Base-by-base conservation (phyloP, 2,329 filamentous ascomycete genomes). In the Ascochyta koolunga region DNA sequence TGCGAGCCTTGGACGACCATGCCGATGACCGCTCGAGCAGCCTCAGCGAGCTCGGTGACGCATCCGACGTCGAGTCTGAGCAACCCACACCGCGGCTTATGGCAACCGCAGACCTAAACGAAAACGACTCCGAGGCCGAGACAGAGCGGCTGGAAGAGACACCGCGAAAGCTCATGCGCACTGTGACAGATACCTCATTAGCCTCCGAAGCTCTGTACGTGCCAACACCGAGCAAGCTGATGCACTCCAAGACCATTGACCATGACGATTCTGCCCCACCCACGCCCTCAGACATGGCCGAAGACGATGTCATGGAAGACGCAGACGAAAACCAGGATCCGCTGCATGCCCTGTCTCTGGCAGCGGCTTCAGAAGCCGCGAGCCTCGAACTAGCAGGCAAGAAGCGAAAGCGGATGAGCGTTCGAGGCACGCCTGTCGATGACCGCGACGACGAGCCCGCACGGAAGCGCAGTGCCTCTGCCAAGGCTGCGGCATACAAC, bases 141-240 rank as follows among this genome's bases (percentile, higher is more conserved):
- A 98, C 93, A 1, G 93, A 97, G 77, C 88, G 95, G 54, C 83
- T 99, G 56, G 95, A 95, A 70, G 87, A 90, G 69, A 96, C 91
- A n/a, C 92, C 93, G 16, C 85, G 86, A 59, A 89, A 82, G 67
- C 77, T 82, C 68, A 82, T 60, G 40, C 69, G 69, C 62, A 69
- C 68, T 27, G 66, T 56, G 37, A 69, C 68, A 13, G 68, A 72
- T 57, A 69, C 67, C 48, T 71, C 70, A 56, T 64, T 73, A 39
- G 59, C 64, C 24, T 70, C 71, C 9, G 73, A 75, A 43, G 60
- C 61, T 19, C 19, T 65, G 35, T 71, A 73, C 57, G 64, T 68
- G 39, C 64, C 68, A 50, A 75, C 70, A 24, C 72, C 73, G 25
- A 75, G 73, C 65, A 75, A 75, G 64, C 62, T 76, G 27, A 60